These are phyloP conservation scores for Collybia mongolica DNA, from an alignment of 768 basidiomycete species.

Conservation along the genomic window DNA sequence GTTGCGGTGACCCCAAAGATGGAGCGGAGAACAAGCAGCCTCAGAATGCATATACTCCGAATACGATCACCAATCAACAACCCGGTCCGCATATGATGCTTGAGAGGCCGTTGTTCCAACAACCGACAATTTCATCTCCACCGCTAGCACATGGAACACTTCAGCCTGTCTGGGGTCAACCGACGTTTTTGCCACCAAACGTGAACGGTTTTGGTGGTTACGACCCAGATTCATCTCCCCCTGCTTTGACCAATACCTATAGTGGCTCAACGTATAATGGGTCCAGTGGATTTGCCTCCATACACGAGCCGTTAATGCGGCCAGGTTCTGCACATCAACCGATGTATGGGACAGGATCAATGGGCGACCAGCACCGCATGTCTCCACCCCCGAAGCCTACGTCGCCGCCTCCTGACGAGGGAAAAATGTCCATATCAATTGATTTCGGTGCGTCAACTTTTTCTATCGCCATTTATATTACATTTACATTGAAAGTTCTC, in stretches of 20 bases:
- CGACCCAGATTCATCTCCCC: constrained; percentile 14
- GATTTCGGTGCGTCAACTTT: constrained; percentile 65
- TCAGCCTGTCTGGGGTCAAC: constrained; percentile 27
- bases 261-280: constrained; percentile 25
- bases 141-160: constrained; percentile 18
- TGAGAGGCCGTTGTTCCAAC: constrained; percentile 45
- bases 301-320: constrained; percentile 26
- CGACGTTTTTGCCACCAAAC: constrained; percentile 37
- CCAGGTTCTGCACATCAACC: constrained; percentile 29
- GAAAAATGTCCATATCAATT: constrained; percentile 80
- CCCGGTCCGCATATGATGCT: constrained; percentile 40
- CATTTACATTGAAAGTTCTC: constrained; percentile 1
- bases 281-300: constrained; percentile 19
- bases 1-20: constrained; percentile 56
- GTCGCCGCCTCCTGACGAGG: constrained; percentile 48
- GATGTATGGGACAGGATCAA: constrained; percentile 15
- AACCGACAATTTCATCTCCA: constrained; percentile 35
- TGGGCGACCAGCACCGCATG: constrained; percentile 16
- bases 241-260: constrained; percentile 10
- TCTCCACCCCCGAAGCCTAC: constrained; percentile 19
- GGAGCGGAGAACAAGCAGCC: constrained; percentile 32
- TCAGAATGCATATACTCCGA: constrained; percentile 18
- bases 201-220: constrained; percentile 28
- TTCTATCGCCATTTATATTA: not conserved
- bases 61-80: constrained; percentile 48